A percentile compares a stretch with the other conserved stretches of the same genome.
phyloP scores from a whole-genome alignment of 306 rosid genomes.

The Inga oerstediana region DNA sequence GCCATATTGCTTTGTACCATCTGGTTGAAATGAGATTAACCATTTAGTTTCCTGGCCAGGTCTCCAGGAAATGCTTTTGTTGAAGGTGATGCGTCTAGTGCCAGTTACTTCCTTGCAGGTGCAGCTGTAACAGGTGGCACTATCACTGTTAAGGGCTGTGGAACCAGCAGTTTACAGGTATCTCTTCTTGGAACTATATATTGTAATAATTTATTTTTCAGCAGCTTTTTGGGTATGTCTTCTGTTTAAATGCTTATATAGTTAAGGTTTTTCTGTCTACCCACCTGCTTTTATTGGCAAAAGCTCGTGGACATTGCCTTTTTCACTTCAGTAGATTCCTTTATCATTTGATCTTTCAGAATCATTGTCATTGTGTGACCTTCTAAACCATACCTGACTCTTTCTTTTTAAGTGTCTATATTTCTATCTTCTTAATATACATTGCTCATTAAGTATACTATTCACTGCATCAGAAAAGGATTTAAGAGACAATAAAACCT shows the following conservation, averaged over 20 bases:
- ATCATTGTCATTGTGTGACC: background rate
- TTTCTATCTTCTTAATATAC: background rate
- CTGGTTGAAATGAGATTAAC: constrained; percentile 22
- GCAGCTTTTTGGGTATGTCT: background rate
- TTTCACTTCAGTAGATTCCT: background rate
- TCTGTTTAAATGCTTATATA: background rate
- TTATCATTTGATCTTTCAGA: background rate
- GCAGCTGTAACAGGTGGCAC: constrained; percentile 99
- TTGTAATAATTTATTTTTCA: background rate
- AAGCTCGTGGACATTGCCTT: background rate
- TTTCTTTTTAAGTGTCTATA: background rate
- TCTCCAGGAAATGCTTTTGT: constrained; percentile 95
- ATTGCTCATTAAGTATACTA: background rate
- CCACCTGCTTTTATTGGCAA: background rate
- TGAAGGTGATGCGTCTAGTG: constrained; percentile 99
- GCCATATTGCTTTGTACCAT: constrained; percentile 20
- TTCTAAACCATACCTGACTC: background rate
- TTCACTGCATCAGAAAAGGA: background rate
- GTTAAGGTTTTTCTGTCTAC: background rate
- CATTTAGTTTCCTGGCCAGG: constrained; percentile 43
- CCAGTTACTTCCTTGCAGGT: constrained; percentile 99
- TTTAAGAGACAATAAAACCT: background rate
- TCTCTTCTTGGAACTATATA: constrained; percentile 18
- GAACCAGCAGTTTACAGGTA: constrained; percentile 99
- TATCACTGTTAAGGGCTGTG: constrained; percentile 93